Evolutionary conservation across 306 rosid genomes (phyloP).

Genomic region (Clitoria ternatea): DNA sequence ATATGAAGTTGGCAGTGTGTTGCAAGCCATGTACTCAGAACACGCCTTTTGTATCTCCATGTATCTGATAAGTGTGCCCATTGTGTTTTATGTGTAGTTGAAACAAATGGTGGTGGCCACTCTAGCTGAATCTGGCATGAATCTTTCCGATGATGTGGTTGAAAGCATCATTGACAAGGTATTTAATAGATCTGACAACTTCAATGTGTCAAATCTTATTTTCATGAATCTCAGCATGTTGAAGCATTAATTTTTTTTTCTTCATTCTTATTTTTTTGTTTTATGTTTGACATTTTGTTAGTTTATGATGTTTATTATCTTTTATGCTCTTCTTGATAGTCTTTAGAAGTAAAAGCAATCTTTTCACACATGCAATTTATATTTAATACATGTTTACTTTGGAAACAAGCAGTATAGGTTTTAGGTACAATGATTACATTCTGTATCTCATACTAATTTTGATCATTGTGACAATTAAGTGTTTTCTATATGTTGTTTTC

Average conservation of each 20-base stretch:
- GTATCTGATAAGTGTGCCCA: background rate
- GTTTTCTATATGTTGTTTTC: background rate
- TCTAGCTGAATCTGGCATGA: constrained; percentile 79
- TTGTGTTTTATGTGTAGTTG: constrained; percentile 38
- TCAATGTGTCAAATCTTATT: background rate
- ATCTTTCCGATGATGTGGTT: constrained; percentile 60
- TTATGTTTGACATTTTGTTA: background rate
- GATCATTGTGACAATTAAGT: background rate
- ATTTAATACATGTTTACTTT: background rate
- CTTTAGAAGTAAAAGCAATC: background rate
- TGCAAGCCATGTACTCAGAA: too few species aligned
- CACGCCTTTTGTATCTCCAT: background rate
- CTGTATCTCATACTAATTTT: background rate
- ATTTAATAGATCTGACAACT: constrained; percentile 19
- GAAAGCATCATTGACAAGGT: constrained; percentile 75
- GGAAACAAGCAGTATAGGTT: background rate
- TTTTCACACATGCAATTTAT: background rate
- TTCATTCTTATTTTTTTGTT: background rate
- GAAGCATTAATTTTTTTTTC: background rate
- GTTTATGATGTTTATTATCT: background rate
- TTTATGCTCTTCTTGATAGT: background rate
- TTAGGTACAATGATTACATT: too few species aligned
- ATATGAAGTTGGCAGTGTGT: too few species aligned
- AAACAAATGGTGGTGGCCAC: constrained; percentile 89
- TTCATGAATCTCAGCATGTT: background rate